Evolutionary conservation across 2,329 filamentous ascomycete genomes (phyloP).

Genomic region (Paecilomyces formosus): DNA sequence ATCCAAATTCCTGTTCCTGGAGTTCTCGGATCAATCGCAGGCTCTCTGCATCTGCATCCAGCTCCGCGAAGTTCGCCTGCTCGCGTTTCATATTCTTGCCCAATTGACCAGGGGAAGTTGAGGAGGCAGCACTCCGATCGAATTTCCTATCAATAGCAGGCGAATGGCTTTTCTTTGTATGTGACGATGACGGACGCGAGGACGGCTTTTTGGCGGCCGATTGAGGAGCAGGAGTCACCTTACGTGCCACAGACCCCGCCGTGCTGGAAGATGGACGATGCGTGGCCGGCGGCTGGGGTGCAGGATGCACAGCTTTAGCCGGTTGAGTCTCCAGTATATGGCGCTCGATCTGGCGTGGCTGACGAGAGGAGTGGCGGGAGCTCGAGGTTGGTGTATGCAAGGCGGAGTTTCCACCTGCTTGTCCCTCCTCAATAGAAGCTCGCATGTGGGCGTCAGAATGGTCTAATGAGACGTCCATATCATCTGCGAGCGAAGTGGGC

Average conservation of each 20-base stretch:
- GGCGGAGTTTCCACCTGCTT: slow-evolving; percentile 18
- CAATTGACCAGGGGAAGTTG: slow-evolving; percentile 20
- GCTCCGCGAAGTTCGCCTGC: slow-evolving; percentile 16
- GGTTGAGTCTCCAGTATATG: slow-evolving; percentile 27
- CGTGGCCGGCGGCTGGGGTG: slow-evolving; percentile 15
- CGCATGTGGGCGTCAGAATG: slow-evolving; percentile 19
- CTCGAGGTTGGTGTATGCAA: slow-evolving; percentile 32
- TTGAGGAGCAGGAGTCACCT: slow-evolving; percentile 20
- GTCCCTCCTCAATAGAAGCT: slow-evolving; percentile 15
- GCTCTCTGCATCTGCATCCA: slow-evolving; percentile 34
- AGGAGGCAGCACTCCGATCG: slow-evolving; percentile 15
- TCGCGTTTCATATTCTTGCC: slow-evolving; percentile 21
- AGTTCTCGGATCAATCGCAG: slow-evolving; percentile 37
- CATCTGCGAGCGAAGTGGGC: slow-evolving; percentile 36
- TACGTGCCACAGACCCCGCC: slow-evolving; percentile 11
- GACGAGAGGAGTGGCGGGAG: slow-evolving; percentile 38
- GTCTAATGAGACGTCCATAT: slow-evolving; percentile 25
- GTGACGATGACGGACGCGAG: slow-evolving; percentile 30
- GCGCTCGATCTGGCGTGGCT: slow-evolving; percentile 33
- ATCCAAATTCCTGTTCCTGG: slow-evolving; percentile 39
- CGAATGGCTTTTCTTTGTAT: slow-evolving; percentile 29
- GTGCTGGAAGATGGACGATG: slow-evolving; percentile 15
- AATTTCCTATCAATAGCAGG: slow-evolving; percentile 31
- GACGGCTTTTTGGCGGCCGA: slow-evolving; percentile 22
- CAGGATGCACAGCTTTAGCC: slow-evolving; percentile 16